Percentiles rank a stretch among this genome's conserved stretches.
These are phyloP conservation scores for Aquilaria yunnanensis DNA, from an alignment of 345 rosid genomes.

Conservation along the genomic window DNA sequence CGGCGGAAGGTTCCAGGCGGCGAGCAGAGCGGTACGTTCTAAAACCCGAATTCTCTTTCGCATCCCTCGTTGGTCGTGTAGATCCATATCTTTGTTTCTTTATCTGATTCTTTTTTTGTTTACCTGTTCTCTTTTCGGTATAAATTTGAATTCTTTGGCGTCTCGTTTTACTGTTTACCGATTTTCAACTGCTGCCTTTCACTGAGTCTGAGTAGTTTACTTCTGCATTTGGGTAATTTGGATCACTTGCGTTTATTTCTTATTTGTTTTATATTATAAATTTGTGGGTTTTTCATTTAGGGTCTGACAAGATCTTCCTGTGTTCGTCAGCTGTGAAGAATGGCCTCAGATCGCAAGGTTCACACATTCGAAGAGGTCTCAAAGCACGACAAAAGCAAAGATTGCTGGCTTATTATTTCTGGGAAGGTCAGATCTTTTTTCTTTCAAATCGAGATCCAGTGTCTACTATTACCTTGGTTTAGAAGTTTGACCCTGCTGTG, in stretches of 20 bases:
- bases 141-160: not conserved
- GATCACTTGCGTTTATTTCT: not conserved
- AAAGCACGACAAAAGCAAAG: slow-evolving; percentile 71
- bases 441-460: not conserved
- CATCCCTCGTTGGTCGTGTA: not conserved
- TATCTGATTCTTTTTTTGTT: not conserved
- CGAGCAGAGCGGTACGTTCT: no score
- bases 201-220: not conserved
- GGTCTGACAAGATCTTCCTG: slow-evolving; percentile 7
- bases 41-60: not conserved
- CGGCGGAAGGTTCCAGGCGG: no score
- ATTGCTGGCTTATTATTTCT: slow-evolving; percentile 88
- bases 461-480: no score
- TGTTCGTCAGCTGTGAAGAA: slow-evolving; percentile 25
- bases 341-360: slow-evolving; percentile 66
- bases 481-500: no score
- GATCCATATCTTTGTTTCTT: slow-evolving; percentile 12
- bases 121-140: not conserved
- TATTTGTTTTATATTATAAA: not conserved
- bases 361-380: slow-evolving; percentile 65
- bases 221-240: not conserved
- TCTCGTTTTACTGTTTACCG: not conserved
- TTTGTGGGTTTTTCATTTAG: slow-evolving; percentile 17
- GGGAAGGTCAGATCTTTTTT: slow-evolving; percentile 70
- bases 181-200: not conserved